Evolutionary conservation across 768 basidiomycete species (phyloP), one percentile per base, ranked within the genome.

Genomic region (Suillus decipiens): DNA sequence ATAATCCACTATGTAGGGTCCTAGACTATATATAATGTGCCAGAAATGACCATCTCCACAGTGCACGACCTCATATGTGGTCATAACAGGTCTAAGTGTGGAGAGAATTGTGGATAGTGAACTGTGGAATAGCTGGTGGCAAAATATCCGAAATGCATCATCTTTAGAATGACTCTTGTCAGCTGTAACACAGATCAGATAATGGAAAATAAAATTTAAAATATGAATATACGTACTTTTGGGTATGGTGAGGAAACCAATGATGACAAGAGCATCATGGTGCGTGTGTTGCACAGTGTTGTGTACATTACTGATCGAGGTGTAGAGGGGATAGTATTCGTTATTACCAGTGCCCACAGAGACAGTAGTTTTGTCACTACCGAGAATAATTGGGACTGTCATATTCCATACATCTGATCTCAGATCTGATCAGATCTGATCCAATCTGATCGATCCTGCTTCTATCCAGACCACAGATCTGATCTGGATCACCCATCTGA

Each of bases 1-100:
- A 59, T 81, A 80, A 61, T 81, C 77, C 0, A 76, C 77, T 62
- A 81, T 78, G 48, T 78, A 77, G 1, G 77, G 72, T 1, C 77
- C 77, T 10, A 80, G 60, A 3, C 72, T 70, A 66, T 73, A 79
- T 19, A 78, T 70, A 2, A 63, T 71, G 10, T 66, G 61, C 1
- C 67, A 67, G 55, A 64, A 76, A 63, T 76, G 70, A 1, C 75
- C 72, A 67, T 80, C 78, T 2, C 62, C 65, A 54, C 71, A 79
- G 0, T 56, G 62, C 0, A 63, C 53, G 1, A 78, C 64, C 22
- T 66, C 59, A 0, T 74, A 69, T 12, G 50, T 65, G 0, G 66
- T 66, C 78, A 79, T 79, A 1, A 45, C 62, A 0, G 68, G 64
- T 24, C 56, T 59, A 0, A 79, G 60, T 0, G 67, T 59, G n/a